phyloP scores from a whole-genome alignment of 116 monocot genomes.

The Iris pallida region DNA sequence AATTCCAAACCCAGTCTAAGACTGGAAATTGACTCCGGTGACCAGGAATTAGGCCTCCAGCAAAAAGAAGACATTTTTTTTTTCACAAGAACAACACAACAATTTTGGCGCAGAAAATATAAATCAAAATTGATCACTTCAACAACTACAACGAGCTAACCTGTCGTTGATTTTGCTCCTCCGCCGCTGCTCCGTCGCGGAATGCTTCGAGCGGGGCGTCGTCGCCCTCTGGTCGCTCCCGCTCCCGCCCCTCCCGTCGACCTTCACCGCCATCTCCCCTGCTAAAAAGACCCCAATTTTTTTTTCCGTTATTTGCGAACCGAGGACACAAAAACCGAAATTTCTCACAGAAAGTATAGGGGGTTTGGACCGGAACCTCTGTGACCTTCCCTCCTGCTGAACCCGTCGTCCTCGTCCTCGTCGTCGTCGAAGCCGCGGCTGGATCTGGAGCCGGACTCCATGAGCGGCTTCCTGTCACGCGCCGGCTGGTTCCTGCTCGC shows the following conservation, averaged over 20 bases:
- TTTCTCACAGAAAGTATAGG: too few species aligned
- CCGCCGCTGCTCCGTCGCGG: conserved; percentile 70
- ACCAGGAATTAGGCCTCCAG: too few species aligned
- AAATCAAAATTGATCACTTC: too few species aligned
- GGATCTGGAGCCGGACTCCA: conserved; percentile 18
- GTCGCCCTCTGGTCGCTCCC: conserved; percentile 38
- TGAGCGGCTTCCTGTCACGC: conserved; percentile 6
- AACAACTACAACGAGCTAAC: conserved; percentile 13
- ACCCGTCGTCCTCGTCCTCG: conserved; percentile 16
- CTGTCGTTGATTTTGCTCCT: conserved; percentile 83
- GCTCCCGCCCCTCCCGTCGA: conserved; percentile 24
- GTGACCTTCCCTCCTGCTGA: conserved; percentile 15
- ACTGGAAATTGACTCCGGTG: too few species aligned
- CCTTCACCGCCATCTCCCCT: conserved; percentile 26
- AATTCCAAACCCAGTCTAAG: too few species aligned
- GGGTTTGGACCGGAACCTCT: not conserved
- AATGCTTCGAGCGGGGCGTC: conserved; percentile 76
- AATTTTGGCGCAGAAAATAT: too few species aligned
- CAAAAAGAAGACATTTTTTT: too few species aligned
- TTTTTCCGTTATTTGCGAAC: too few species aligned
- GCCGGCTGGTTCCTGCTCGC: not conserved
- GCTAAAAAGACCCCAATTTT: conserved; percentile 2
- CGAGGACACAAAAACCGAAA: too few species aligned
- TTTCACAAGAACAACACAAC: too few species aligned
- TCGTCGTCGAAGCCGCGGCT: conserved; percentile 20